Evolutionary conservation across 2,329 filamentous ascomycete species (phyloP).

Genomic region (Emergomyces orientalis): DNA sequence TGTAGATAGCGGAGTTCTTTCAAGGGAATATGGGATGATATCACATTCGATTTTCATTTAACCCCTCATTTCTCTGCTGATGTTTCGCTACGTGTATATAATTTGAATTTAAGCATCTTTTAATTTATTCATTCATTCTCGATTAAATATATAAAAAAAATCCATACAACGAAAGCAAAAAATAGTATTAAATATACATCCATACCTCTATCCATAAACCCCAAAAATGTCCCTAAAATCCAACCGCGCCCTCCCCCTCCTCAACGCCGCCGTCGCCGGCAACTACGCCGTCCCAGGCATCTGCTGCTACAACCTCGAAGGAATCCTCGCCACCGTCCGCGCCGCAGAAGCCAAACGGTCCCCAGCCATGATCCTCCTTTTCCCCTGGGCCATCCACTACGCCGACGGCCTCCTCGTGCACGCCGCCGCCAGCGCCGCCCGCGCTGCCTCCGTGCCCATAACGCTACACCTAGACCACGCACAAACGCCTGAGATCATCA

Average conservation of each 20-base stretch:
- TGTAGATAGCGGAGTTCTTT: not conserved
- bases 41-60: not conserved
- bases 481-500: slow-evolving; percentile 54
- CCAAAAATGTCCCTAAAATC: slow-evolving; percentile 25
- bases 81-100: not conserved
- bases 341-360: slow-evolving; percentile 59
- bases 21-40: not conserved
- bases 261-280: slow-evolving; percentile 47
- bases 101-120: not conserved
- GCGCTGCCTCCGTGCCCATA: slow-evolving; percentile 50
- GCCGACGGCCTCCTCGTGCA: slow-evolving; percentile 49
- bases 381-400: slow-evolving; percentile 64
- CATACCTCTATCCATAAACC: not conserved
- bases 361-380: slow-evolving; percentile 62
- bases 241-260: slow-evolving; percentile 48
- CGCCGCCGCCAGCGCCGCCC: slow-evolving; percentile 48
- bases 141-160: too few relatives aligned
- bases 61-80: not conserved
- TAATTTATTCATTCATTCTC: too few relatives aligned
- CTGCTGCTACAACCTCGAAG: slow-evolving; percentile 62
- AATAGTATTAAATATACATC: not conserved
- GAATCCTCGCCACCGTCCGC: slow-evolving; percentile 57
- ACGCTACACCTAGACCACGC: slow-evolving; percentile 59
- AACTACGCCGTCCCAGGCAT: slow-evolving; percentile 53
- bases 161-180: not conserved